A percentile compares a stretch with the other conserved stretches of the same genome.
These are phyloP conservation scores for Pseudogymnoascus sp. DNA, from an alignment of 2,329 filamentous ascomycete genomes.

Conservation along the genomic window DNA sequence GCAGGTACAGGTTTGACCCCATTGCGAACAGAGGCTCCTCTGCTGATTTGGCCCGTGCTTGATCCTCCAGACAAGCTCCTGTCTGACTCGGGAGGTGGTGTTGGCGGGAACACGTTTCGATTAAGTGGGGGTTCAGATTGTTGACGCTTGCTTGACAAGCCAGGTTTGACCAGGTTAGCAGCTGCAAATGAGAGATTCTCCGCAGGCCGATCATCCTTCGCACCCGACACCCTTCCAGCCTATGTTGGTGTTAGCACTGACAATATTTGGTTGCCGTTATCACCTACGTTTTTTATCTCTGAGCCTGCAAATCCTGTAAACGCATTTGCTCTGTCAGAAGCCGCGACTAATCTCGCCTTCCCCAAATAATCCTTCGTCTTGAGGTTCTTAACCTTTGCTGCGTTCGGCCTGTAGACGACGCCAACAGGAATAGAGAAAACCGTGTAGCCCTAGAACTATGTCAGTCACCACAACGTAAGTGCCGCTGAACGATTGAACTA, in stretches of 20 bases:
- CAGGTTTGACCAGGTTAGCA: slow-evolving; percentile 84
- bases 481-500: slow-evolving; percentile 16
- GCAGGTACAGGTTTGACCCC: slow-evolving; percentile 53
- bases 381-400: slow-evolving; percentile 95
- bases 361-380: slow-evolving; percentile 97
- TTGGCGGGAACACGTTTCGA: slow-evolving; percentile 88
- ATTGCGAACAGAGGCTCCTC: slow-evolving; percentile 53
- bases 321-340: slow-evolving; percentile 70
- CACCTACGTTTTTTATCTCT: slow-evolving; percentile 63
- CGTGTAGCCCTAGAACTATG: slow-evolving; percentile 67
- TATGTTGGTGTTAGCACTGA: slow-evolving; percentile 20
- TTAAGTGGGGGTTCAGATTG: slow-evolving; percentile 75
- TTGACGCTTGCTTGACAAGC: slow-evolving; percentile 69
- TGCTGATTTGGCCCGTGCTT: slow-evolving; percentile 33
- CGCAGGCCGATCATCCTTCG: slow-evolving; percentile 70
- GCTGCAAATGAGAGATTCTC: slow-evolving; percentile 88
- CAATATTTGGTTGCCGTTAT: slow-evolving; percentile 15
- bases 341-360: slow-evolving; percentile 87
- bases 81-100: slow-evolving; percentile 89
- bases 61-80: slow-evolving; percentile 33
- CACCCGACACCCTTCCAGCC: slow-evolving; percentile 41
- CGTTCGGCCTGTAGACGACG: slow-evolving; percentile 89
- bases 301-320: slow-evolving; percentile 75
- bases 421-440: slow-evolving; percentile 98
- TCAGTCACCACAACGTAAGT: slow-evolving; percentile 16